Base-by-base conservation (phyloP, 1,139 yeast genomes). In the Sporopachydermia cereana region DNA sequence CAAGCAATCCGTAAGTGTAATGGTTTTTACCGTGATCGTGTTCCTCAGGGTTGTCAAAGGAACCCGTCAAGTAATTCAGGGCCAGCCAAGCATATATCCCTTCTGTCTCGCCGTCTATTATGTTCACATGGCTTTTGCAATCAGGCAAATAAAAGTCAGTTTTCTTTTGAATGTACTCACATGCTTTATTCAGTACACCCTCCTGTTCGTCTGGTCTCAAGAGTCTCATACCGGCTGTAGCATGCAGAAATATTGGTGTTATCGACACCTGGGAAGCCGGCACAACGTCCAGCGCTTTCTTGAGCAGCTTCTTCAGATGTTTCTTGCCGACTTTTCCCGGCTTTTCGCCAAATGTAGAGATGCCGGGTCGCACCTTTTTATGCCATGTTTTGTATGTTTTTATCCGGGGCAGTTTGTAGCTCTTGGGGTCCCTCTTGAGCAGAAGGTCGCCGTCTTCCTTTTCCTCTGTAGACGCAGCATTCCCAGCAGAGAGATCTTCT, bases 11-110 rank as follows among this genome's bases (percentile, higher is more conserved):
- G 47, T 75, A 72, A 0, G 86, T 75, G n/a, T 67, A 67, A 52
- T 73, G 79, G 2, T 52, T 56, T 21, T 34, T 16, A 12, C 39
- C 39, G 1, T 47, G 46, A 1, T 57, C 58, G 2, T 57, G 50
- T 0, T 57, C 44, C 41, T 71, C 68, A 54, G 71, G 77, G 44
- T 68, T 59, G 45, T 75, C 62, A 43, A 79, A 69, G 52, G 69
- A 72, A 0, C 77, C 78, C 69, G 75, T 67, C 43, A 83, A 58
- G 58, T 82, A 83, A 56, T 84, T 84, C 46, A 83, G 62, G 1
- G 84, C 84, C 24, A 83, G 56, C 94, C 94, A 84, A 1, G 93
- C 94, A 56, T 80, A 84, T 2, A 81, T 56, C 0, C 94, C 94
- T 58, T 84, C 94, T 0, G 83, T 75, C 52, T 79, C 84, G 2